These are phyloP conservation scores for Cystobasidium pallidum DNA, from an alignment of 1,284 basidiomycete species.

Conservation along the genomic window DNA sequence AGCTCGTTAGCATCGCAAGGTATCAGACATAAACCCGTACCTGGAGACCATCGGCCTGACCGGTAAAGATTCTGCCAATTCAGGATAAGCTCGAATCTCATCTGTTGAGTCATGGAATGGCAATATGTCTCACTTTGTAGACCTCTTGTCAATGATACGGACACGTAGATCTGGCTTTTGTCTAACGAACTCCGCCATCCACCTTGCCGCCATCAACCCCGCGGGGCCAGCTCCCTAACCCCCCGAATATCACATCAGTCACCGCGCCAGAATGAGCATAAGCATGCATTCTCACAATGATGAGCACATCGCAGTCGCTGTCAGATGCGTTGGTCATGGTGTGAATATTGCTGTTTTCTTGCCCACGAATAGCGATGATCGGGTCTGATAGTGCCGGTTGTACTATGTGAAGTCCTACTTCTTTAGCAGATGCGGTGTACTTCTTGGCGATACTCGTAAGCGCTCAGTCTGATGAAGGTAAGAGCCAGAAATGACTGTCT, in stretches of 20 bases:
- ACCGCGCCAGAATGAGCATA: not conserved
- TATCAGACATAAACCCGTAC: not conserved
- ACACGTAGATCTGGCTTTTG: slow-evolving; percentile 40
- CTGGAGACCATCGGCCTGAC: slow-evolving; percentile 43
- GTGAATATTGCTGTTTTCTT: not conserved
- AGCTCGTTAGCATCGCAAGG: not conserved
- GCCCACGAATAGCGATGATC: not conserved
- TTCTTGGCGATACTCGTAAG: too few species aligned
- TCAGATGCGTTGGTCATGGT: slow-evolving; percentile 12
- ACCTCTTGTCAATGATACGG: slow-evolving; percentile 40
- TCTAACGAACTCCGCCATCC: slow-evolving; percentile 40
- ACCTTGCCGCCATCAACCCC: slow-evolving; percentile 38
- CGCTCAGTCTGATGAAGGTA: too few species aligned
- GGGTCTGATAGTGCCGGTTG: not conserved
- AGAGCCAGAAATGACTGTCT: too few species aligned
- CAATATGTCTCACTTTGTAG: slow-evolving; percentile 36
- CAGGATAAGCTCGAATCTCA: not conserved
- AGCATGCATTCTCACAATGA: slow-evolving; percentile 21
- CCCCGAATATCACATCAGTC: not conserved
- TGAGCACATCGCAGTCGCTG: slow-evolving; percentile 37
- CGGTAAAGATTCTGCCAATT: slow-evolving; percentile 39
- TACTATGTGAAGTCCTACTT: too few species aligned
- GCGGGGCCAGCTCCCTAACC: slow-evolving; percentile 37
- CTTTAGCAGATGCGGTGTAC: too few species aligned
- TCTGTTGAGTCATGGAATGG: not conserved